These are phyloP conservation scores for Lineolata rhizophorae DNA, from an alignment of 495 filamentous ascomycete genomes.

Conservation along the genomic window DNA sequence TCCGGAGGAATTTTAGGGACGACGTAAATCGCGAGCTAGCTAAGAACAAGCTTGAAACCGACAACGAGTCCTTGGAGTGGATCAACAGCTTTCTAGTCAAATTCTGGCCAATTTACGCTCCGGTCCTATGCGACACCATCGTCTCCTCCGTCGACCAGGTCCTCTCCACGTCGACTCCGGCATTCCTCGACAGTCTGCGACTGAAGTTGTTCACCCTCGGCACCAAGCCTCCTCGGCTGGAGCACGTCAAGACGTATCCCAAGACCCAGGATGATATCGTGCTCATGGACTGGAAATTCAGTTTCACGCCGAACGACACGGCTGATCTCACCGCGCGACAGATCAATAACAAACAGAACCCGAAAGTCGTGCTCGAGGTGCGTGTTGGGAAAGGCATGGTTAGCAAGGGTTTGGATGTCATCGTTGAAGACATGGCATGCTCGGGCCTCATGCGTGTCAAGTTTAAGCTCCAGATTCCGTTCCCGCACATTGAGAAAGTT, in stretches of 20 bases:
- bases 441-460: conserved; percentile 89
- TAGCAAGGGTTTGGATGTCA: conserved; percentile 89
- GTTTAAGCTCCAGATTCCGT: conserved; percentile 86
- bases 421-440: conserved; percentile 94
- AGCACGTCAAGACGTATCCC: conserved; percentile 94
- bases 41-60: conserved; percentile 71
- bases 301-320: conserved; percentile 88
- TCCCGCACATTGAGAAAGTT: conserved; percentile 81
- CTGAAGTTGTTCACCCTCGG: conserved; percentile 83
- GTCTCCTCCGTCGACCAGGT: conserved; percentile 91
- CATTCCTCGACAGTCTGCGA: conserved; percentile 80
- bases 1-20: conserved; percentile 89
- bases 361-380: conserved; percentile 86
- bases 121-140: conserved; percentile 76
- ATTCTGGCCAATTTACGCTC: conserved; percentile 97
- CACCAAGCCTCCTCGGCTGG: conserved; percentile 83
- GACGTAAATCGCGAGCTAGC: conserved; percentile 85
- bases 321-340: conserved; percentile 80
- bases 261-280: conserved; percentile 89
- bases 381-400: conserved; percentile 84
- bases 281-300: conserved; percentile 99
- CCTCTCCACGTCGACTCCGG: conserved; percentile 69
- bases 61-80: conserved; percentile 90
- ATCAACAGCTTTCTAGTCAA: conserved; percentile 97
- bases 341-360: conserved; percentile 85